Evolutionary conservation across 495 filamentous ascomycete genomes (phyloP).

Genomic region (Neurospora africana): DNA sequence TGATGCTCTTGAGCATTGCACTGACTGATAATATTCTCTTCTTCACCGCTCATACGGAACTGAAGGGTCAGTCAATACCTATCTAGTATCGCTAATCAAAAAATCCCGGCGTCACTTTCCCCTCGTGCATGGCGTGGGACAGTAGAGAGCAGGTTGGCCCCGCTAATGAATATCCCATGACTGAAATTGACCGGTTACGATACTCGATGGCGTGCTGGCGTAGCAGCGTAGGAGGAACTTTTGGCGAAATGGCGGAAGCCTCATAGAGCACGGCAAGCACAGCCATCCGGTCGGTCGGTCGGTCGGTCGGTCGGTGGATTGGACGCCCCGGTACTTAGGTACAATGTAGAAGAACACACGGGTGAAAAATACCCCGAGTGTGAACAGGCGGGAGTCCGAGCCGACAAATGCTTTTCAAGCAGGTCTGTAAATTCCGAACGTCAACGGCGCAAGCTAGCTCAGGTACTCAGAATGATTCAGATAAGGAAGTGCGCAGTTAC

Average conservation of each 20-base stretch:
- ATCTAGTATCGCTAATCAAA: background rate
- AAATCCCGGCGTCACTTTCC: background rate
- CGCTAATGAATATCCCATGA: background rate
- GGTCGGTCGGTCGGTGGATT: background rate
- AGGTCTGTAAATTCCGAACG: background rate
- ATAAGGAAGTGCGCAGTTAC: background rate
- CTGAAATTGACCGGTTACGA: background rate
- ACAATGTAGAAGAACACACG: background rate
- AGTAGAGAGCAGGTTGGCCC: background rate
- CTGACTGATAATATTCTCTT: background rate
- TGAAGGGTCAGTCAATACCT: background rate
- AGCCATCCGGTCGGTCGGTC: background rate
- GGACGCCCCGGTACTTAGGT: background rate
- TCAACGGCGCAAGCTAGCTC: background rate
- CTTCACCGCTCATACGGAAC: background rate
- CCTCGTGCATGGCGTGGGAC: background rate
- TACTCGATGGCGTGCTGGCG: background rate
- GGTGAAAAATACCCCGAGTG: background rate
- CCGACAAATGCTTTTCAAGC: background rate
- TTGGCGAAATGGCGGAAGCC: background rate
- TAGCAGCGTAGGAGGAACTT: background rate
- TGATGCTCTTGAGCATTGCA: background rate
- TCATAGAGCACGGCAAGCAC: background rate
- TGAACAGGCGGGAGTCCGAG: background rate
- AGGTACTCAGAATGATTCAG: background rate